Evolutionary conservation across 139 green algal species (phyloP), one percentile per base, ranked within the genome.

Genomic region (Marvania coccoides): DNA sequence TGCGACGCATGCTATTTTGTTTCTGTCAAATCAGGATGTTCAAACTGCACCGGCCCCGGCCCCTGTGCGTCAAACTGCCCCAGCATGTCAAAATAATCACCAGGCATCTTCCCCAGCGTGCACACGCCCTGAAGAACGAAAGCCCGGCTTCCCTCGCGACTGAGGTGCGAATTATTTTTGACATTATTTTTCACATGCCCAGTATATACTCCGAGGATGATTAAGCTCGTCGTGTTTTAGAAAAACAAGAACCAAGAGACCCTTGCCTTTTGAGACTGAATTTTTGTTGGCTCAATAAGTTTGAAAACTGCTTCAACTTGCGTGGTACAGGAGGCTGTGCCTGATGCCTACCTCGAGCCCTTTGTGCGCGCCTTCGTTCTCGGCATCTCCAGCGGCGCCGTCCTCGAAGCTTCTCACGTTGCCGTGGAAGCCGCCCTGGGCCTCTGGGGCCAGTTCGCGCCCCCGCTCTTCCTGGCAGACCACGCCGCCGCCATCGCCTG

Each of bases 301-400:
- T 51, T 51, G 19, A 51, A 28, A 51, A 51, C 19, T 51, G 19
- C 19, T 51, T 51, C 19, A 51, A 19, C 42, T 19, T 51, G 19
- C 42, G 19, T 51, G 42, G 19, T 51, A 19, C 42, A 51, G 42
- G 42, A 51, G 19, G 19, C 19, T 51, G 42, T 51, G 19, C 19
- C 19, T 51, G 42, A 51, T 51, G 19, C 42, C 40, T 65, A 47
- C 33, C 33, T 65, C 14, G 58, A 65, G 42, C 58, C 58, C 6
- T 65, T 65, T 15, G 29, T 68, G 37, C 48, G 61, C n/a, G 31
- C n/a, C 39, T 51, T 68, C 12, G 14, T 68, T 14, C 61, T 68
- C 19, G 61, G 37, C 26, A 23, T 68, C 26, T 34, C 34, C 1
- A 26, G 24, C 5, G 61, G 34, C 5, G 37, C 31, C 24, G 34